Evolutionary conservation across 2,329 filamentous ascomycete species (phyloP).

Genomic region (Peltaster fructicola): DNA sequence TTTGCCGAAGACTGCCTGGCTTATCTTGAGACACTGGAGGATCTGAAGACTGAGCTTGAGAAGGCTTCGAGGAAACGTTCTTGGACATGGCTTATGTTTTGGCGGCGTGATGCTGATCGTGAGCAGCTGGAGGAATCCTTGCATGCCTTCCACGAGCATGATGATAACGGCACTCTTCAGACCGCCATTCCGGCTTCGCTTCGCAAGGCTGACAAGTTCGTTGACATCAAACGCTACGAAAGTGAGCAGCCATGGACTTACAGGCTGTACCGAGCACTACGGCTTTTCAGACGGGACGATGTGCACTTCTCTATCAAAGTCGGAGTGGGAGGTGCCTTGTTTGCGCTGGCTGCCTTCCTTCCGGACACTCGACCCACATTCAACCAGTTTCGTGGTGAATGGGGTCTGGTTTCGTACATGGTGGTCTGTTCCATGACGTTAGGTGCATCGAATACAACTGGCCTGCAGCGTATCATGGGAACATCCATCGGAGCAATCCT

Average conservation of each 20-base stretch:
- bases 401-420: constrained; percentile 95
- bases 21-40: constrained; percentile 70
- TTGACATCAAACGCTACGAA: too few species aligned
- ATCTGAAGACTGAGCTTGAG: constrained; percentile 52
- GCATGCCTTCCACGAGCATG: constrained; percentile 11
- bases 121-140: too few species aligned
- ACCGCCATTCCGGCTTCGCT: too few species aligned
- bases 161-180: too few species aligned
- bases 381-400: constrained; percentile 81
- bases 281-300: constrained; percentile 45
- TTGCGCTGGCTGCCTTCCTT: constrained; percentile 78
- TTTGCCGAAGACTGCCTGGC: constrained; percentile 78
- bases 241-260: constrained; percentile 22
- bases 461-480: constrained; percentile 67
- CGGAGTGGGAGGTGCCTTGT: constrained; percentile 72
- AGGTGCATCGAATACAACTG: constrained; percentile 86
- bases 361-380: constrained; percentile 62
- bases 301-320: constrained; percentile 79
- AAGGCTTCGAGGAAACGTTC: constrained; percentile 43
- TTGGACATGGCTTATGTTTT: constrained; percentile 80
- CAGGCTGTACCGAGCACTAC: constrained; percentile 36
- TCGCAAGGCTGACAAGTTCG: too few species aligned
- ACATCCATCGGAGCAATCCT: constrained; percentile 65
- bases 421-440: constrained; percentile 96
- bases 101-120: constrained; percentile 27